A percentile compares a stretch with the other conserved stretches of the same genome.
Evolutionary conservation across 2,329 filamentous ascomycete species (phyloP).

Genomic region (Purpureocillium takamizusanense): DNA sequence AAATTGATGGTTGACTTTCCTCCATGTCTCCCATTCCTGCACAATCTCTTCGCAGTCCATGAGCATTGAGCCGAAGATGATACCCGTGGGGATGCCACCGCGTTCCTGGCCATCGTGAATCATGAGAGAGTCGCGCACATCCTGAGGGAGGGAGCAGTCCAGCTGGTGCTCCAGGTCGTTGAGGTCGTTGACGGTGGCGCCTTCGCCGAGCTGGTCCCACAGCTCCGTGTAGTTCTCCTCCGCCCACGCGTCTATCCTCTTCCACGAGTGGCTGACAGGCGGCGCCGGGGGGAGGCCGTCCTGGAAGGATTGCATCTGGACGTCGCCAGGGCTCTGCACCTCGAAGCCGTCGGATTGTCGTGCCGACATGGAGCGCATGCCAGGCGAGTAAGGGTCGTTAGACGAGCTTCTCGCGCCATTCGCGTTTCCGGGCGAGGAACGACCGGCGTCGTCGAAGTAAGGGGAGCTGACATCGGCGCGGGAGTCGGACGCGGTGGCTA

Average conservation of each 20-base stretch:
- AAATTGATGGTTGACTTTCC: constrained; percentile 84
- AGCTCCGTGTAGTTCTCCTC: constrained; percentile 95
- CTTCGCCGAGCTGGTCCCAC: constrained; percentile 86
- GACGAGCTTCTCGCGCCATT: constrained; percentile 39
- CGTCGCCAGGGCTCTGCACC: constrained; percentile 67
- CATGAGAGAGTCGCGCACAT: constrained; percentile 85
- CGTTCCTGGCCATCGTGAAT: constrained; percentile 96
- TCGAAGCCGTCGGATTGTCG: constrained; percentile 60
- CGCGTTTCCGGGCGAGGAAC: constrained; percentile 39
- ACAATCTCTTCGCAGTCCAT: constrained; percentile 97
- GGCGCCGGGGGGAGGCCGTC: constrained; percentile 87
- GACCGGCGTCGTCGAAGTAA: constrained; percentile 64
- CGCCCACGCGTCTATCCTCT: constrained; percentile 85
- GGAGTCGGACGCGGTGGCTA: constrained; percentile 84
- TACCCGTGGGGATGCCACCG: constrained; percentile 79
- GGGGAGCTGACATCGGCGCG: constrained; percentile 72
- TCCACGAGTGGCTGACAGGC: constrained; percentile 83
- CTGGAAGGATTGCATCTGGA: constrained; percentile 92
- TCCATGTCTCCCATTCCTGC: constrained; percentile 96
- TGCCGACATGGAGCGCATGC: constrained; percentile 71
- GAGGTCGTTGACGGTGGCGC: constrained; percentile 85
- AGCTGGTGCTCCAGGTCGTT: constrained; percentile 95
- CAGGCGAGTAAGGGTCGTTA: constrained; percentile 76
- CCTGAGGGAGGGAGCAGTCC: constrained; percentile 86
- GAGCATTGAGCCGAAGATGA: constrained; percentile 90